Conservation (phyloP, 352 stramenopile genomes). For the Saprolegnia parasitica region DNA sequence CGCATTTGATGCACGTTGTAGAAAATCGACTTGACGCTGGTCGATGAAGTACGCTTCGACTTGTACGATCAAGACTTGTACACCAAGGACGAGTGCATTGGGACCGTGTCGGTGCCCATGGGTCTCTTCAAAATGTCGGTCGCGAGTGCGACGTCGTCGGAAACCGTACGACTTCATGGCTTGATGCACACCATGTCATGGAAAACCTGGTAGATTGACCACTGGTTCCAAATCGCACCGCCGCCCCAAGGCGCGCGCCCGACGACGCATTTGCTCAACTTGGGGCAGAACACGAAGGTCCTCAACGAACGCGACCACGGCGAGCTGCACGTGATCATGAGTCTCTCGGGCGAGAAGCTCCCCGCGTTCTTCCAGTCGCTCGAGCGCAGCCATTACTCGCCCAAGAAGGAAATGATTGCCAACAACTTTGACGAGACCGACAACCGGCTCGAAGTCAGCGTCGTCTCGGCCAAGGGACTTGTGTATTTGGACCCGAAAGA, state of each 20-base stretch:
- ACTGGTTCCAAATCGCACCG: conserved; percentile 59
- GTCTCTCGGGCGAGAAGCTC: conserved; percentile 52
- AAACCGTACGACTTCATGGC: conserved; percentile 32
- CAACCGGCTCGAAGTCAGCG: conserved; percentile 60
- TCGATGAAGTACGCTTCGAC: conserved; percentile 59
- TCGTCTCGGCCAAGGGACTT: conserved; percentile 47
- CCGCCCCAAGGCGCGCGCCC: conserved; percentile 29
- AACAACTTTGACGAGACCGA: conserved; percentile 50
- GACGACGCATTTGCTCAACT: conserved; percentile 10
- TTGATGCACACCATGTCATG: neutral
- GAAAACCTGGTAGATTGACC: conserved; percentile 36
- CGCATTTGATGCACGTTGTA: conserved; percentile 33
- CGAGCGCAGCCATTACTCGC: conserved; percentile 1
- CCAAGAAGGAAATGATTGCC: conserved; percentile 21
- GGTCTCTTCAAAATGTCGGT: conserved; percentile 60
- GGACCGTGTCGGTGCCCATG: conserved; percentile 52
- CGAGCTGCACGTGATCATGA: conserved; percentile 65
- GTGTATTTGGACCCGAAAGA: conserved; percentile 60
- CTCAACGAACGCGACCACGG: conserved; percentile 41
- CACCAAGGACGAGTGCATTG: conserved; percentile 46
- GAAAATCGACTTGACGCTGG: conserved; percentile 39
- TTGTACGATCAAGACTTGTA: conserved; percentile 59
- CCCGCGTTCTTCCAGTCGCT: conserved; percentile 56
- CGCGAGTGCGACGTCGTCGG: conserved; percentile 50
- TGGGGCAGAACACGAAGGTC: conserved; percentile 39